Base-by-base conservation (phyloP, 257 asterid species). In the Solanum etuberosum region DNA sequence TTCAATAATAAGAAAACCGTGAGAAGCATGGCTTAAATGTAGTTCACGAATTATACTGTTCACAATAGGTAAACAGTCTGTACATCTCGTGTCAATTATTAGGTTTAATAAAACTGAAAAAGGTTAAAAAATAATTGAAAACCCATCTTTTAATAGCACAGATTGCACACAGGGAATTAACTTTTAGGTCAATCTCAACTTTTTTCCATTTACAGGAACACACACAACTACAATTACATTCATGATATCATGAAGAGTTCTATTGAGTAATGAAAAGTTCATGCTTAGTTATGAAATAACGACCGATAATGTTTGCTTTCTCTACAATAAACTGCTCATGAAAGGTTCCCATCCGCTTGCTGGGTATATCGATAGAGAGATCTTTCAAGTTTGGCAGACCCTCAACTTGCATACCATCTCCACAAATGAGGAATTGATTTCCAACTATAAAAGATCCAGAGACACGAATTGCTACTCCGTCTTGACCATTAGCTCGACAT, bases 341-440 rank as follows among this genome's bases (percentile, higher is more conserved):
- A 89, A 97, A 97, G 63, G 94, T 93, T 34, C 99, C 99, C 97
- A 93, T 92, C 6, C 98, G 93, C 89, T 91, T 95, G 93, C 94
- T 91, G 15, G 97, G 89, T 89, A 94, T 80, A 89, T 97, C 98
- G 14, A 95, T 89, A 31, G 97, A 92, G 83, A 95, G 91, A 90
- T 97, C 99, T 86, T 93, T 92, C 57, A 94, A 92, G 78, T 92
- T 93, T 1, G 98, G 99, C 90, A 94, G 38, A 59, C 98, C 98
- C 92, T 97, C 99, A 34, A 94, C 98, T 87, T 97, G 96, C 61
- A 95, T 90, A 21, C 99, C 99, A 21, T 96, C 99, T 83, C 99
- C 99, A 90, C 99, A 95, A 83, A 96, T 95, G 91, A 96, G 92
- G 92, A 97, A 97, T 87, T 96, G 99, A 82, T 94, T 96, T 48